Evolutionary conservation across 2,329 filamentous ascomycete species (phyloP), one percentile per base, ranked within the genome.

Genomic region (Didymella segeticola): DNA sequence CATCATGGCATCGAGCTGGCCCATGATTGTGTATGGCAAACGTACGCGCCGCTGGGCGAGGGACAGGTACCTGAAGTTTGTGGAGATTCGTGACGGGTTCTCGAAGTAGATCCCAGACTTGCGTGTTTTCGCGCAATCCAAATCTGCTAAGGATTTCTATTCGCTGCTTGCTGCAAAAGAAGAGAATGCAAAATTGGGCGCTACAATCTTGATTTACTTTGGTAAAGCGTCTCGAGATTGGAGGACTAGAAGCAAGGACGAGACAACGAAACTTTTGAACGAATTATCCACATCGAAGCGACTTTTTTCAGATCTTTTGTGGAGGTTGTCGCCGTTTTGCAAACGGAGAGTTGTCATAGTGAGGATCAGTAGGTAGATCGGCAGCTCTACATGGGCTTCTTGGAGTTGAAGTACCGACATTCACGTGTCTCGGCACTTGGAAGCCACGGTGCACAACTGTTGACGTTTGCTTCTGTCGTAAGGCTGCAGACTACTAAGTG

Each of bases 21-120:
- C 60, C 3, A 62, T 62, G 60, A 56, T 56, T 2, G 33, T 62
- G 8, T 62, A 43, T n/a, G 60, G 60, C n/a, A 62, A 62, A 43
- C 37, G 54, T 14, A 54, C 52, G 37, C 43, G 60, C 20, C 46
- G 57, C 15, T 62, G 60, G 60, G 48, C 54, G 10, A 47, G 54
- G 12, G 57, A 62, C 45, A 51, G 60, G 27, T 62, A 62, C 30
- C 29, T 60, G 23, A 60, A 56, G 14, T 62, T 62, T 47, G 57
- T 62, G 12, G 54, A 62, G 49, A 62, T 62, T 20, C 50, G 60
- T 30, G 60, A 62, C 41, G 60, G 60, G 5, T 62, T 62, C 33
- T 46, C 58, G 15, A 58, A 52, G 46, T 60, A 57, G 26, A 27
- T 38, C 38, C 11, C 26, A 15, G 6, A 23, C 10, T 19, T 25